These are phyloP conservation scores for Trichaptum fuscoviolaceum DNA, from an alignment of 768 basidiomycete species.

Conservation along the genomic window DNA sequence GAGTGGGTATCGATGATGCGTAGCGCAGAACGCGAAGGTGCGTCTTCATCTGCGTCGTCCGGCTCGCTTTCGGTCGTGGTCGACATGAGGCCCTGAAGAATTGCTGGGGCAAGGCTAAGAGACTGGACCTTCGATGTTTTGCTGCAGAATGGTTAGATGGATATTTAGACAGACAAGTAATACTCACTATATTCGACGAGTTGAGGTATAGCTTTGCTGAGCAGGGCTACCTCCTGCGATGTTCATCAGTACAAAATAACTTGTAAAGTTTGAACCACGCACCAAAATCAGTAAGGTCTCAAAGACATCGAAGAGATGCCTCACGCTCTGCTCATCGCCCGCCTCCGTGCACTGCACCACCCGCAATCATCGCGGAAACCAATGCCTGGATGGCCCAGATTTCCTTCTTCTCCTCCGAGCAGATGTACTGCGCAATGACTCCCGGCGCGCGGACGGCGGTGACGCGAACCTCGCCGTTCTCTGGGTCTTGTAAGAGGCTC, in stretches of 20 bases:
- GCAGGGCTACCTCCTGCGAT: constrained; percentile 85
- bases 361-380: constrained; percentile 78
- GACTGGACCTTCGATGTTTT: constrained; percentile 95
- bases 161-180: not conserved
- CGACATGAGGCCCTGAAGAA: constrained; percentile 89
- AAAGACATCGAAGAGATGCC: constrained; percentile 90
- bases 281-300: constrained; percentile 94
- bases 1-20: constrained; percentile 92
- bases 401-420: constrained; percentile 78
- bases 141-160: constrained; percentile 34
- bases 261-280: constrained; percentile 20
- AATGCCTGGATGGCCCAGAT: constrained; percentile 86
- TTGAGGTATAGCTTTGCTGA: constrained; percentile 82
- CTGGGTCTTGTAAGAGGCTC: constrained; percentile 68
- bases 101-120: constrained; percentile 74
- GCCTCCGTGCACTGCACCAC: constrained; percentile 78
- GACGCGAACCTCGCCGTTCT: constrained; percentile 85
- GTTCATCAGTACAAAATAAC: constrained; percentile 10
- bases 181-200: constrained; percentile 83
- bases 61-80: constrained; percentile 93
- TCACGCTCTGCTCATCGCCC: constrained; percentile 74
- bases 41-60: constrained; percentile 89
- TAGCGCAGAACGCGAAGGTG: constrained; percentile 91
- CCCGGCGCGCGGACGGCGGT: constrained; percentile 89
- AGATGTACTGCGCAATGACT: constrained; percentile 89